phyloP scores from a whole-genome alignment of 768 basidiomycete genomes.

The Mycena rebaudengoi region DNA sequence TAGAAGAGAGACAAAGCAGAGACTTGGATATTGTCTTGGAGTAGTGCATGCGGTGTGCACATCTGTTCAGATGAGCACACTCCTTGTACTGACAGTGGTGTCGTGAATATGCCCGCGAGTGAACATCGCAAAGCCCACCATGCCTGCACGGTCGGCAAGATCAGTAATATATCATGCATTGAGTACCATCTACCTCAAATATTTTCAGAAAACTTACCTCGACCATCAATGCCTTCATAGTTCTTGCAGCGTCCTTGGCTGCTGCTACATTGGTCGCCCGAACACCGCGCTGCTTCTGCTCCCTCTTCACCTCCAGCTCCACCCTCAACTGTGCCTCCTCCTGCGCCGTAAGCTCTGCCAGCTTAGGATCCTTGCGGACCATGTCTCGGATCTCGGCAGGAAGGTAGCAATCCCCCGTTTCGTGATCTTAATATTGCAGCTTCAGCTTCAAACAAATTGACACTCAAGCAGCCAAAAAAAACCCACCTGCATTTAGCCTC shows the following conservation, averaged over 20 bases:
- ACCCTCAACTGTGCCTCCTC: background rate
- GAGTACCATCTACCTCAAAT: background rate
- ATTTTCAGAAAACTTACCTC: background rate
- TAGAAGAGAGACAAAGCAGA: no score
- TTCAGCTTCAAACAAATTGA: background rate
- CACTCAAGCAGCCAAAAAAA: background rate
- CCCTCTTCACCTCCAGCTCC: background rate
- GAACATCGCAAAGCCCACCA: constrained; percentile 4
- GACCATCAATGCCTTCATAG: background rate
- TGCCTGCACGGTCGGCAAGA: background rate
- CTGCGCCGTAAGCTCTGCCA: background rate
- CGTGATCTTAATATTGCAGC: no score
- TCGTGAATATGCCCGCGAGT: background rate
- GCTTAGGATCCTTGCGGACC: background rate
- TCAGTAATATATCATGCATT: background rate
- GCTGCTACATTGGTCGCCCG: background rate
- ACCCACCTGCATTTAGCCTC: background rate
- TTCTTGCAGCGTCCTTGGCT: background rate
- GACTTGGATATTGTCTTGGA: no score
- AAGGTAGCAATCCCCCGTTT: background rate
- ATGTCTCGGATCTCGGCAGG: background rate
- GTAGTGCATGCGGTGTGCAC: no score
- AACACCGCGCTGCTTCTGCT: background rate
- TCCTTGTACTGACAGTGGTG: background rate
- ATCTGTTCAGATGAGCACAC: no score